Base-by-base conservation (phyloP, 192 early-diverging fungal species). In the Podochytrium sp. region DNA sequence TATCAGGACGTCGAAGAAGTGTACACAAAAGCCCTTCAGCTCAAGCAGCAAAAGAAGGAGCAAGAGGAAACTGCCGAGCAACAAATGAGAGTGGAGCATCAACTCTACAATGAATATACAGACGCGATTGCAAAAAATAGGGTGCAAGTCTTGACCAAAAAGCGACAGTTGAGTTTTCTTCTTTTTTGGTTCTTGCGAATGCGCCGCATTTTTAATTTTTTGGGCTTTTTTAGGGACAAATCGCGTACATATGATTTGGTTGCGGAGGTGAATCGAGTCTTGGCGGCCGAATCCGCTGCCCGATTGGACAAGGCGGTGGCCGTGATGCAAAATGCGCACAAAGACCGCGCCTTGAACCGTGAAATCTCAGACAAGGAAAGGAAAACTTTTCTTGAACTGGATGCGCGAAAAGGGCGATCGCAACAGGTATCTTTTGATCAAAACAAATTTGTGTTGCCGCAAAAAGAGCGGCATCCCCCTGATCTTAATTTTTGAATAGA, bases 251-350 rank as follows among this genome's bases (percentile, higher is more conserved):
- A 47, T 20, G 41, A 65, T 18, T 47, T 39, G 12, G 41, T 65
- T 30, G 30, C 38, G 5, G 30, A 32, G 32, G 37, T 61, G 58
- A 61, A 61, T 30, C 12, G 34, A 20, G 58, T 20, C 6, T 38
- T 61, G 30, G 58, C 25, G 4, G 7, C 12, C 12, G 37, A 61
- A 23, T 7, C 58, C 14, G 25, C 12, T 7, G 7, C 6, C 12
- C 38, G 63, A 10, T 20, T 65, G n/a, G 16, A 5, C 5, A 47
- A 65, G 14, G 63, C 63, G 16, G 63, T 65, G 14, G 38, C 23
- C 6, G 35, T 34, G 18, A 65, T 65, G 63, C 25, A 40, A 20
- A 65, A 65, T 65, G 63, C 63, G 7, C 63, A 65, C 42, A 65
- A 65, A 35, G 63, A 35, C 16, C 39, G 43, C 6, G 16, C 30